phyloP scores from a whole-genome alignment of 768 basidiomycete species.

The Boletus eberwhitei region DNA sequence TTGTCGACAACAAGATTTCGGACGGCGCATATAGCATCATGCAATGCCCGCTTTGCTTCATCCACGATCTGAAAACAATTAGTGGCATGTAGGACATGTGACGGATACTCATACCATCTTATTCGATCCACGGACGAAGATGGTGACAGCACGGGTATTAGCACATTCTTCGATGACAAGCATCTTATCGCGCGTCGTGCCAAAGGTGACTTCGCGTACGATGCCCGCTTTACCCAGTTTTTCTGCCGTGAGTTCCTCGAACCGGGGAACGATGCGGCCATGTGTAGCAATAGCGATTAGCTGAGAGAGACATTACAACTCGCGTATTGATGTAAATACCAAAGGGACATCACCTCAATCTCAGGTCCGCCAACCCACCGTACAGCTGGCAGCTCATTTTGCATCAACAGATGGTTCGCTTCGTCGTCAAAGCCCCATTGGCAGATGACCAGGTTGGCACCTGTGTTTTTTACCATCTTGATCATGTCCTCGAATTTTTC shows the following conservation, averaged over 20 bases:
- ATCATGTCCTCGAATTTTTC: slow-evolving; percentile 98
- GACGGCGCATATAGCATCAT: slow-evolving; percentile 96
- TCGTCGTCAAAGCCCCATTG: slow-evolving; percentile 99
- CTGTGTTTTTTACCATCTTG: slow-evolving; percentile 90
- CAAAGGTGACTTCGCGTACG: slow-evolving; percentile 92
- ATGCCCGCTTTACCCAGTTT: slow-evolving; percentile 94
- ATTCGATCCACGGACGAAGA: slow-evolving; percentile 96
- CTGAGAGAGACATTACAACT: slow-evolving; percentile 36
- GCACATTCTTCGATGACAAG: slow-evolving; percentile 98
- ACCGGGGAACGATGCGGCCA: slow-evolving; percentile 96
- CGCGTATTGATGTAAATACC: not conserved
- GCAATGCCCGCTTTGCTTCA: slow-evolving; percentile 95
- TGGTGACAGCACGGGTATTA: slow-evolving; percentile 92
- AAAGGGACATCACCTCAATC: slow-evolving; percentile 68
- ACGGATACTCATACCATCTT: slow-evolving; percentile 78
- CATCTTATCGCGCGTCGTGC: slow-evolving; percentile 99
- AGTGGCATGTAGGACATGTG: not conserved
- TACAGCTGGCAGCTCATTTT: slow-evolving; percentile 95
- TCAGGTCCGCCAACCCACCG: slow-evolving; percentile 99
- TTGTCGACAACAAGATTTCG: slow-evolving; percentile 94
- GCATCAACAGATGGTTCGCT: slow-evolving; percentile 96
- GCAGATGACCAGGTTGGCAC: slow-evolving; percentile 97
- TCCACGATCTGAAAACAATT: slow-evolving; percentile 78
- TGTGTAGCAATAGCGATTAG: slow-evolving; percentile 98
- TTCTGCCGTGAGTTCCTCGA: slow-evolving; percentile 88